These are phyloP conservation scores for Solioccasus polychromus DNA, from an alignment of 768 basidiomycete species.

Conservation along the genomic window DNA sequence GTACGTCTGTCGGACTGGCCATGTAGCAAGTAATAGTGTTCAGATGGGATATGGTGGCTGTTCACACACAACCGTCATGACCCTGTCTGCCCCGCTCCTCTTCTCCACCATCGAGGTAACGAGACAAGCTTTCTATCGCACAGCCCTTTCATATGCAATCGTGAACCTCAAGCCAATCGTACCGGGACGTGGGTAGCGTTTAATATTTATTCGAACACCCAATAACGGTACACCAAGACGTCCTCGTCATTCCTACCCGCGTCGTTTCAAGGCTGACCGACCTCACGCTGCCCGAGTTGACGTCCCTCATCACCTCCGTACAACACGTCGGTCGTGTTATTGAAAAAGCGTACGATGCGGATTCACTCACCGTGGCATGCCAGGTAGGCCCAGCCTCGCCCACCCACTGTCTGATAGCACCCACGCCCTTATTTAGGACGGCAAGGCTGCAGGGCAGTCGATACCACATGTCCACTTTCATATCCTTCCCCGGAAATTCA, in stretches of 20 bases:
- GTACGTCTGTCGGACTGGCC: conserved; percentile 68
- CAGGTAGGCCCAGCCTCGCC: conserved; percentile 53
- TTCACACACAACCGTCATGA: conserved; percentile 5
- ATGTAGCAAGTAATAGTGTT: conserved; percentile 28
- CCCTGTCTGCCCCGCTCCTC: conserved; percentile 38
- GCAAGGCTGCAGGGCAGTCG: conserved; percentile 77
- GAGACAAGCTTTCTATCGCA: conserved; percentile 70
- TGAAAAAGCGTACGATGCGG: conserved; percentile 78
- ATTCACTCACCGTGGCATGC: conserved; percentile 83
- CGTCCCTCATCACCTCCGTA: conserved; percentile 77
- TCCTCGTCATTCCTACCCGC: conserved; percentile 57
- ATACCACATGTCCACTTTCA: conserved; percentile 90
- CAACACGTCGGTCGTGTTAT: conserved; percentile 77
- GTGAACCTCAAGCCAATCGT: conserved; percentile 95
- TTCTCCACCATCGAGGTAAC: conserved; percentile 83
- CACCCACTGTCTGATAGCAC: background rate
- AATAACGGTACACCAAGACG: conserved; percentile 45
- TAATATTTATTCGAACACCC: background rate
- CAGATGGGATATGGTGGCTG: conserved; percentile 17
- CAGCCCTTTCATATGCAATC: conserved; percentile 72
- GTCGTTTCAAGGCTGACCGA: conserved; percentile 56
- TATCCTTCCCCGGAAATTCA: conserved; percentile 75
- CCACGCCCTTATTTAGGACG: conserved; percentile 57
- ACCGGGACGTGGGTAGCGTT: conserved; percentile 75
- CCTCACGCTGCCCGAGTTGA: conserved; percentile 61